Percentiles rank a stretch among this genome's conserved stretches.
Evolutionary conservation across 345 rosid genomes (phyloP).

Genomic region (Euphorbia lathyris): DNA sequence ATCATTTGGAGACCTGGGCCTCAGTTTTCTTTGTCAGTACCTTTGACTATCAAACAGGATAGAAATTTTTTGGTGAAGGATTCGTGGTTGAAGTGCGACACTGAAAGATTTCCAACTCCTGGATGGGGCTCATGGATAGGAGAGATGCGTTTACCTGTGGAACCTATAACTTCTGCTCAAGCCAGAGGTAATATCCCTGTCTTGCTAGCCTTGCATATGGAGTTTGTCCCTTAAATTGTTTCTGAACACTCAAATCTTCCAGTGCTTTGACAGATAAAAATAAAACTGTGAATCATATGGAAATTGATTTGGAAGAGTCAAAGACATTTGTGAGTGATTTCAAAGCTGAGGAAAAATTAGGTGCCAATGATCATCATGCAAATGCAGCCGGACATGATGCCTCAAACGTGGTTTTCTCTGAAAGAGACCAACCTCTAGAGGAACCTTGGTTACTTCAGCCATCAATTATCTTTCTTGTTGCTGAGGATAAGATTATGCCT

Average conservation of each 20-base stretch:
- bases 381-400: constrained; percentile 24
- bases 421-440: constrained; percentile 73
- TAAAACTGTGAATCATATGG: constrained; percentile 26
- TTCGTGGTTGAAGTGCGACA: constrained; percentile 61
- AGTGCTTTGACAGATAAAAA: constrained; percentile 91
- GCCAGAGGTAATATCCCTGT: constrained; percentile 56
- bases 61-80: constrained; percentile 60
- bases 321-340: constrained; percentile 34
- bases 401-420: constrained; percentile 34
- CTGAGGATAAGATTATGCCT: constrained; percentile 27
- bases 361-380: constrained; percentile 28
- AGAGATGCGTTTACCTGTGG: constrained; percentile 41
- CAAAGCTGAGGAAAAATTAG: constrained; percentile 33
- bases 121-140: constrained; percentile 83
- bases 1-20: constrained; percentile 87
- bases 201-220: constrained; percentile 20
- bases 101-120: constrained; percentile 34
- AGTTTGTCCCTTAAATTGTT: constrained; percentile 36
- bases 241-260: constrained; percentile 91
- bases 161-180: constrained; percentile 32
- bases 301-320: constrained; percentile 28
- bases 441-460: constrained; percentile 79
- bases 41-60: constrained; percentile 40
- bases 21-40: constrained; percentile 64
- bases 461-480: constrained; percentile 25